A percentile compares a stretch with the other conserved stretches of the same genome.
These are phyloP conservation scores for Backusella mclennaniae DNA, from an alignment of 192 early-diverging fungal species.

Conservation along the genomic window DNA sequence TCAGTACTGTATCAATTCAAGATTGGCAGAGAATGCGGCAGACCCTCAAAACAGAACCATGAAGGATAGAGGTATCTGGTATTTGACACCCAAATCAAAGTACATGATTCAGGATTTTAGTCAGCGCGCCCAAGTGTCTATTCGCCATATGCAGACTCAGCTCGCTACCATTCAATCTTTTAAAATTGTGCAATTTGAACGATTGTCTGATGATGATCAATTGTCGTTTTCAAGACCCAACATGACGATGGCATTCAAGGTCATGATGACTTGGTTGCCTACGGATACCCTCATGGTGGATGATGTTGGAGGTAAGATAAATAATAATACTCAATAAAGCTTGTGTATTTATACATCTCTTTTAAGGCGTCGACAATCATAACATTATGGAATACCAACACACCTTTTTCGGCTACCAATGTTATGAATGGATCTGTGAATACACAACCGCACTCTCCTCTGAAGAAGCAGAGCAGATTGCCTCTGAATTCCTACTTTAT, in stretches of 20 bases:
- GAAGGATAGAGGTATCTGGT: constrained; percentile 45
- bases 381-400: constrained; percentile 20
- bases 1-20: constrained; percentile 51
- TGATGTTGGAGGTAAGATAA: constrained; percentile 19
- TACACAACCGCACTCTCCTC: constrained; percentile 49
- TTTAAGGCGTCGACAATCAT: constrained; percentile 8
- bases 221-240: constrained; percentile 37
- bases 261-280: constrained; percentile 43
- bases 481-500: constrained; percentile 45
- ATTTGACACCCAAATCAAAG: constrained; percentile 48
- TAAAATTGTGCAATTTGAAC: constrained; percentile 23
- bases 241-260: constrained; percentile 40
- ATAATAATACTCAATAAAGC: no score
- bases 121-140: constrained; percentile 14
- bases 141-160: constrained; percentile 27
- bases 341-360: no score
- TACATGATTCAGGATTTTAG: constrained; percentile 49
- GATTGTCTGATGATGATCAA: constrained; percentile 38
- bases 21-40: constrained; percentile 41
- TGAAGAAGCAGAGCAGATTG: constrained; percentile 49
- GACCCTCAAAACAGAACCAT: constrained; percentile 45
- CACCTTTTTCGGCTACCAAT: constrained; percentile 46
- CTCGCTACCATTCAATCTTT: constrained; percentile 7
- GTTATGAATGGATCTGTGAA: constrained; percentile 52
- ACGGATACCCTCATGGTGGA: constrained; percentile 25